Evolutionary conservation across 306 rosid genomes (phyloP).

Genomic region (Canavalia ensiformis): DNA sequence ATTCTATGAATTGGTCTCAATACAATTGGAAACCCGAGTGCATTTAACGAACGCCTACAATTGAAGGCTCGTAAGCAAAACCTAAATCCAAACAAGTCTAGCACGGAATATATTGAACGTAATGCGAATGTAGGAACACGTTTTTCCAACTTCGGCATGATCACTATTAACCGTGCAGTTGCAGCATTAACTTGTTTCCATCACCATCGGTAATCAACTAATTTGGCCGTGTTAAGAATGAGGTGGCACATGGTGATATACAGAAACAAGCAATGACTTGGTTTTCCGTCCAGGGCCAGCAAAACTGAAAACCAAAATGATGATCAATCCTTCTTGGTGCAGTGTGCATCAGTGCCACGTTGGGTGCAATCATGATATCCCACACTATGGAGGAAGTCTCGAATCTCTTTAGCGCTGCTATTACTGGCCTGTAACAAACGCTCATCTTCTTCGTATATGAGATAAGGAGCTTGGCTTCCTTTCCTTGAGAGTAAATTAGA

Average conservation of each 20-base stretch:
- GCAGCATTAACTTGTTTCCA: neutral
- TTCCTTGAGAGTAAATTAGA: slow-evolving; percentile 75
- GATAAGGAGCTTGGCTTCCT: slow-evolving; percentile 91
- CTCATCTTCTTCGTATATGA: slow-evolving; percentile 96
- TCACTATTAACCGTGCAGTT: slow-evolving; percentile 12
- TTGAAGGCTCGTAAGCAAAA: slow-evolving; percentile 35
- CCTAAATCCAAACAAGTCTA: slow-evolving; percentile 34
- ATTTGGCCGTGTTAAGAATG: slow-evolving; percentile 11
- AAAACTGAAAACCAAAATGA: slow-evolving; percentile 30
- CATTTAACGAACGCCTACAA: slow-evolving; percentile 40
- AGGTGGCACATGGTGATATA: neutral
- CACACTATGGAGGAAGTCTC: slow-evolving; percentile 74
- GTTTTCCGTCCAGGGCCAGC: slow-evolving; percentile 37
- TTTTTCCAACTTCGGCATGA: slow-evolving; percentile 21
- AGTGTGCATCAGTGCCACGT: slow-evolving; percentile 96
- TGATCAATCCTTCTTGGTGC: slow-evolving; percentile 75
- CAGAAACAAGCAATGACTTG: slow-evolving; percentile 39
- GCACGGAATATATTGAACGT: slow-evolving; percentile 32
- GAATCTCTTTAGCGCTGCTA: slow-evolving; percentile 80
- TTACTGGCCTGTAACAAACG: slow-evolving; percentile 86
- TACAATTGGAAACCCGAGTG: neutral
- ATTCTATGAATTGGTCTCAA: neutral
- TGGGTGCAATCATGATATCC: slow-evolving; percentile 84
- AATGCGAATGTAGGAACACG: neutral
- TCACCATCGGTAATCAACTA: slow-evolving; percentile 33